Evolutionary conservation across 129 eudicot genomes (phyloP).

Genomic region (Flaveria linearis): DNA sequence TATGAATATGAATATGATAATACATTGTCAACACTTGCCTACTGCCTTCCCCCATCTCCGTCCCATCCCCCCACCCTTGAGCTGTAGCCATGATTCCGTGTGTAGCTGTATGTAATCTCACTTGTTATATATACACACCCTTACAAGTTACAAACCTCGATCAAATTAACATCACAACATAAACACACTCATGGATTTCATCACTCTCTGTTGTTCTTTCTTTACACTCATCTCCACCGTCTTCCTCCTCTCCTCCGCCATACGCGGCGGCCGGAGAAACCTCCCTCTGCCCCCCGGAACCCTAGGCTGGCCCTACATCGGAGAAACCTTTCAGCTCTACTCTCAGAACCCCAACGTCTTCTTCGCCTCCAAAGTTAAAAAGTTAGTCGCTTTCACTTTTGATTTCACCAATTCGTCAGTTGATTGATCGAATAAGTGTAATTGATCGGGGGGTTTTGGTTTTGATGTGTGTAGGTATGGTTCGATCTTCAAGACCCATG

Average conservation of each 20-base stretch:
- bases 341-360: conserved; percentile 87
- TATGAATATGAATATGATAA: too few relatives aligned
- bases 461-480: conserved; percentile 66
- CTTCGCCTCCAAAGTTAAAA: conserved; percentile 85
- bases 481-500: conserved; percentile 81
- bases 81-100: conserved; percentile 88
- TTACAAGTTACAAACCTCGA: not conserved
- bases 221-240: conserved; percentile 29
- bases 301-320: conserved; percentile 91
- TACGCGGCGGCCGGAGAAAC: conserved; percentile 37
- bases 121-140: not conserved
- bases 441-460: not conserved
- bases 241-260: conserved; percentile 33
- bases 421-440: not conserved
- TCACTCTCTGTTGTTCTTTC: conserved; percentile 28
- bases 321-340: conserved; percentile 92
- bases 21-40: conserved; percentile 27
- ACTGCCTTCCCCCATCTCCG: conserved; percentile 31
- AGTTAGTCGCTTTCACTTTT: conserved; percentile 43
- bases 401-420: too few relatives aligned
- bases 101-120: conserved; percentile 67
- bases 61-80: conserved; percentile 32
- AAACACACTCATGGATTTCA: conserved; percentile 46
- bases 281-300: conserved; percentile 92
- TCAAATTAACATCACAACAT: not conserved